Evolutionary conservation across 257 asterid genomes (phyloP), one percentile per base, ranked within the genome.

Genomic region (Petrea volubilis): DNA sequence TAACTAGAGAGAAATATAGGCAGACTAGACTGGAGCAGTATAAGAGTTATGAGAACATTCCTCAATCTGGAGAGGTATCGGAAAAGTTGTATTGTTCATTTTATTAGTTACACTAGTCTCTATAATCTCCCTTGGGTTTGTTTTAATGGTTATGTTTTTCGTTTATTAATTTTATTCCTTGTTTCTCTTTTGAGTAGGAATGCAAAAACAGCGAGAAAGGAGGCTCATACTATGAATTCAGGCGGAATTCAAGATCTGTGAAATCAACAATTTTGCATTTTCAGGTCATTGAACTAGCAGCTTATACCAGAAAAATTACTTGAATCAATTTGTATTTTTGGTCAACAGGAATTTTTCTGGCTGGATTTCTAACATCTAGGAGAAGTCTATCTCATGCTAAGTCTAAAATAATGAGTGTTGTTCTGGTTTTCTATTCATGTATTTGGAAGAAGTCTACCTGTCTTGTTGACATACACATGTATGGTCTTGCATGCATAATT

Each of bases 191-290:
- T n/a, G 64, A 36, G 6, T 50, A 86, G 89, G 89, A 84, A 25
- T 84, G 87, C 88, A 86, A 86, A 68, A 21, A 61, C n/a, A 82
- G 90, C 24, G 75, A 76, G 70, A 86, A 84, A 78, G 87, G 75
- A 40, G 92, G 89, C 25, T 72, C 28, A 2, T 86, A 81, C 73
- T 86, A 86, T 68, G 86, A 83, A 57, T 83, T 86, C 76, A 77
- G 92, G 87, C 84, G 75, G 80, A 86, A 86, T 64, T 79, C 89
- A 0, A 79, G 92, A 81, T 77, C 89, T 12, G 87, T 86, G 29
- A 86, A 84, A 77, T 86, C 92, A 50, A 86, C 89, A 23, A 84
- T 86, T 72, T 78, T 86, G 63, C 92, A 86, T 81, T 86, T 86
- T 71, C 92, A 86, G 85, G 90, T 86, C 71, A 63, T 49, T 7